These are phyloP conservation scores for Claviceps citrina DNA, from an alignment of 2,329 filamentous ascomycete genomes.

Conservation along the genomic window DNA sequence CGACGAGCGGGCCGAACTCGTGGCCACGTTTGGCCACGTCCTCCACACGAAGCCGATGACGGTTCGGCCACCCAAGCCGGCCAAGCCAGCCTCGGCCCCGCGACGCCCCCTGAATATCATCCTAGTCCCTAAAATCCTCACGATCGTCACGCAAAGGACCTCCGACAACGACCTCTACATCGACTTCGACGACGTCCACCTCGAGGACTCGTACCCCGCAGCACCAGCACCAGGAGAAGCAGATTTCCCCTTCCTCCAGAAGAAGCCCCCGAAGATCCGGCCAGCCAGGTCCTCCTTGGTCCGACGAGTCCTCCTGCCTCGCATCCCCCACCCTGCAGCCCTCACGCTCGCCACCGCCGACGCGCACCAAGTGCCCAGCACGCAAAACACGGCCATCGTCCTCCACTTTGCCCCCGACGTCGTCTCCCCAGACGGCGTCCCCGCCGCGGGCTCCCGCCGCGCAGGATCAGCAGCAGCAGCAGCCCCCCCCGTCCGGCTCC, in stretches of 20 bases:
- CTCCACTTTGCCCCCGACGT: conserved; percentile 30
- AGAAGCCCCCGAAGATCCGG: no score
- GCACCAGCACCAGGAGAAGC: background rate
- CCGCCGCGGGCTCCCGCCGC: background rate
- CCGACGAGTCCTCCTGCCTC: conserved; percentile 27
- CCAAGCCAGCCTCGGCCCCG: conserved; percentile 3
- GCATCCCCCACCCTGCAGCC: conserved; percentile 31
- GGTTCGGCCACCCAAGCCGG: no score
- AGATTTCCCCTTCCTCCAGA: no score
- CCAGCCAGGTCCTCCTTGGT: background rate
- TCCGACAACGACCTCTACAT: no score
- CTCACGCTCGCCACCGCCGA: conserved; percentile 24
- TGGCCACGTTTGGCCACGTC: conserved; percentile 36
- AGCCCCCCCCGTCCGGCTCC: conserved; percentile 14
- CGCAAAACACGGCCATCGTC: conserved; percentile 22
- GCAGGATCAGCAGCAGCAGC: no score
- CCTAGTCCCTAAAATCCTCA: conserved; percentile 32
- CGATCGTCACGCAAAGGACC: conserved; percentile 21
- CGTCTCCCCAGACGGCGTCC: background rate
- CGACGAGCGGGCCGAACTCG: conserved; percentile 9
- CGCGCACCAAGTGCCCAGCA: conserved; percentile 12
- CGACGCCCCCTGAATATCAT: conserved; percentile 29
- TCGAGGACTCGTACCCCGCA: no score
- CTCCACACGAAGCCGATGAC: conserved; percentile 24
- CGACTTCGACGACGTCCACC: no score